Evolutionary conservation across 2,329 filamentous ascomycete species (phyloP).

Genomic region (Coniochaeta pulveracea): DNA sequence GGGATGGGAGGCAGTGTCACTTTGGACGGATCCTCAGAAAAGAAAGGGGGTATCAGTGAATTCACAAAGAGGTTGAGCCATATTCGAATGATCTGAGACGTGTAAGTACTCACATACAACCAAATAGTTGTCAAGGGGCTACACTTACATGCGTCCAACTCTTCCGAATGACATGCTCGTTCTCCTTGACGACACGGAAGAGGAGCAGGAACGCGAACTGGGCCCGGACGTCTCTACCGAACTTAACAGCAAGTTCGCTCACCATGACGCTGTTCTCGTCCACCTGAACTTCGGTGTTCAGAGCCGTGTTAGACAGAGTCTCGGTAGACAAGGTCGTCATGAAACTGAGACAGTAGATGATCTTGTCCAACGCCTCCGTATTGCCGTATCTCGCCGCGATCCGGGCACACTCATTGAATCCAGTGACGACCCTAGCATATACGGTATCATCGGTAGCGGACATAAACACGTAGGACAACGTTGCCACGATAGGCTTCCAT

Average conservation of each 20-base stretch:
- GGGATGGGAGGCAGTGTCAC: conserved; percentile 73
- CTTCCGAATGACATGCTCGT: conserved; percentile 62
- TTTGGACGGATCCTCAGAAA: conserved; percentile 47
- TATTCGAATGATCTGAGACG: conserved; percentile 65
- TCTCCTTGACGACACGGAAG: conserved; percentile 81
- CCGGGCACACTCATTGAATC: conserved; percentile 91
- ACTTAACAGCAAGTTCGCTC: conserved; percentile 90
- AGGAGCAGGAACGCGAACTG: conserved; percentile 92
- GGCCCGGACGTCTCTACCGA: conserved; percentile 86
- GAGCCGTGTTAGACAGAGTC: conserved; percentile 63
- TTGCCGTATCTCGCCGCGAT: conserved; percentile 80
- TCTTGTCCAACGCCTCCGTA: conserved; percentile 81
- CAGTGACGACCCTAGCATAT: conserved; percentile 83
- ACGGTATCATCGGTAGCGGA: conserved; percentile 94
- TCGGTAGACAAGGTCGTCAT: conserved; percentile 82
- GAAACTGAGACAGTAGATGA: conserved; percentile 78
- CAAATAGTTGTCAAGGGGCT: conserved; percentile 1
- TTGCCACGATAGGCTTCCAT: conserved; percentile 91
- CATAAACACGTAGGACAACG: conserved; percentile 96
- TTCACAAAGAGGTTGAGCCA: conserved; percentile 96
- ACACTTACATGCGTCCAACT: conserved; percentile 67
- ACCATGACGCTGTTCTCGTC: conserved; percentile 95
- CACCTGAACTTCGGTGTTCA: conserved; percentile 93
- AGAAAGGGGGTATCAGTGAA: conserved; percentile 77
- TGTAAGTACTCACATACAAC: background rate